Evolutionary conservation across 2,329 filamentous ascomycete genomes (phyloP).

Genomic region (Chaetomium globosum): DNA sequence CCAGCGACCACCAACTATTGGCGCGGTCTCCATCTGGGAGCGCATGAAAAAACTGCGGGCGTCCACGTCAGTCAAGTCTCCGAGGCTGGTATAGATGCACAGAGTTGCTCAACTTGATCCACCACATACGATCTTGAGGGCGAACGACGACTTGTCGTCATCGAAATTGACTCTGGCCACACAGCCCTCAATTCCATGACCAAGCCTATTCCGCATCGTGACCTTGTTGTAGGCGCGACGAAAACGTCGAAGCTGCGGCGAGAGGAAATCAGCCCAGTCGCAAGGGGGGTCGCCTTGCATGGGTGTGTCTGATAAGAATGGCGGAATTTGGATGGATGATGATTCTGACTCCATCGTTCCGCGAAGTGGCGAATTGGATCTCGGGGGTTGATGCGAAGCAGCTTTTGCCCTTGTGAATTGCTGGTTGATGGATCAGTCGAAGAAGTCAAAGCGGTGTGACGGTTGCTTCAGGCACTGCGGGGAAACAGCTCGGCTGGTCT

Average conservation of each 20-base stretch:
- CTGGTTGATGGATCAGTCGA: too few species aligned
- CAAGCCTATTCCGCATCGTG: not conserved
- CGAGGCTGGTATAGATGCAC: too few species aligned
- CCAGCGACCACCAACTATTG: constrained; percentile 11
- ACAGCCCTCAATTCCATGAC: constrained; percentile 9
- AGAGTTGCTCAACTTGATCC: not conserved
- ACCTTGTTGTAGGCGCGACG: not conserved
- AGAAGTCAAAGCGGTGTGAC: not conserved
- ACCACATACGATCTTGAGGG: constrained; percentile 16
- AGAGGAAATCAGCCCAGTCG: constrained; percentile 5
- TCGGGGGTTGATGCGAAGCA: not conserved
- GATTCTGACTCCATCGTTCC: not conserved
- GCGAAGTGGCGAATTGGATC: not conserved
- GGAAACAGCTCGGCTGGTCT: too few species aligned
- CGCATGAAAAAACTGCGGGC: constrained; percentile 4
- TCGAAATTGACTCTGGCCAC: not conserved
- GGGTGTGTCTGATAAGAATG: not conserved
- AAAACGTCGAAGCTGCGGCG: constrained; percentile 3
- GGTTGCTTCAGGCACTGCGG: not conserved
- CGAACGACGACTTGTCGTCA: not conserved
- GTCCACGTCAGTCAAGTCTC: not conserved
- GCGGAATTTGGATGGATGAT: not conserved
- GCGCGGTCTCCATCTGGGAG: not conserved
- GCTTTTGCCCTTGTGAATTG: not conserved
- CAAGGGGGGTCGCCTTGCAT: constrained; percentile 4